Conservation (phyloP, 2,329 filamentous ascomycete genomes). For the Ophiostoma piceae region DNA sequence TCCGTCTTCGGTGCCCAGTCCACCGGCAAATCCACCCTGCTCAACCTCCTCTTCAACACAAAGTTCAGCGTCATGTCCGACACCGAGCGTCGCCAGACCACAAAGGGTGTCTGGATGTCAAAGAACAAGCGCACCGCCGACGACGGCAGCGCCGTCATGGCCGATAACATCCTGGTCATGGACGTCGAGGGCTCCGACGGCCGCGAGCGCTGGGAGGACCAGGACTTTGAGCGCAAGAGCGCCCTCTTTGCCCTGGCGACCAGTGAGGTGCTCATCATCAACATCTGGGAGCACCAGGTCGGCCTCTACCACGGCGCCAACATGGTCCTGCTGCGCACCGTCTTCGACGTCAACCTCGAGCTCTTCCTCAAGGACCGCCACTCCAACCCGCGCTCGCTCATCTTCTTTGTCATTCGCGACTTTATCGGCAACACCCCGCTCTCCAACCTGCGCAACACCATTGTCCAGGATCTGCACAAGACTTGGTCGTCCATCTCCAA, state of each 20-base stretch:
- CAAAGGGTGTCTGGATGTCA: conserved; percentile 99
- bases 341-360: conserved; percentile 97
- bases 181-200: conserved; percentile 98
- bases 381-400: conserved; percentile 81
- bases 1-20: conserved; percentile 98
- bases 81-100: conserved; percentile 87
- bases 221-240: conserved; percentile 98
- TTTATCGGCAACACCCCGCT: conserved; percentile 90
- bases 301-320: conserved; percentile 97
- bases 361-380: conserved; percentile 93
- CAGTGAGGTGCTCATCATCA: conserved; percentile 95
- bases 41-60: conserved; percentile 94
- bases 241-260: conserved; percentile 95
- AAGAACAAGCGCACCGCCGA: conserved; percentile 73
- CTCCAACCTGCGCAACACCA: conserved; percentile 79
- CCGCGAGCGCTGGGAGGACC: conserved; percentile 91
- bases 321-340: conserved; percentile 97
- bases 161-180: conserved; percentile 98
- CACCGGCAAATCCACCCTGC: conserved; percentile 92
- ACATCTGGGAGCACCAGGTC: conserved; percentile 99
- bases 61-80: conserved; percentile 98
- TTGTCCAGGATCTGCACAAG: conserved; percentile 83
- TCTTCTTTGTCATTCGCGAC: conserved; percentile 98
- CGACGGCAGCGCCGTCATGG: conserved; percentile 60
- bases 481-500: conserved; percentile 94